Percentiles rank a stretch among this genome's conserved stretches.
Conservation (phyloP, 1,139 yeast species). For the Taphrina wiesneri region DNA sequence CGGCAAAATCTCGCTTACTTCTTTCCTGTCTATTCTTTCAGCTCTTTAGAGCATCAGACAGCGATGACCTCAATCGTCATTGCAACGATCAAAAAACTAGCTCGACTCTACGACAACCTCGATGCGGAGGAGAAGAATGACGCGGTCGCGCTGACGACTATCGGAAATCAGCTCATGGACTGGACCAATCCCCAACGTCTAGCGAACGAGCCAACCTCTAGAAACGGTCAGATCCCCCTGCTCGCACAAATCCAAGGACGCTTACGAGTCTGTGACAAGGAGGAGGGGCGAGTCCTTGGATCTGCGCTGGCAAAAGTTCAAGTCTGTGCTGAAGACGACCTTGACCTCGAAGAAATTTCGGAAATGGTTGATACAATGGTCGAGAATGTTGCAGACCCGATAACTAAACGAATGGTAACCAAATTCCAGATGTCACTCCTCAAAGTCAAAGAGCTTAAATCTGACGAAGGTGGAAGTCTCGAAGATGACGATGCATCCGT, state of each 20-base stretch:
- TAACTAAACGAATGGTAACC: conserved; percentile 20
- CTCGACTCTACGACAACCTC: conserved; percentile 49
- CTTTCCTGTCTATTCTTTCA: conserved; percentile 83
- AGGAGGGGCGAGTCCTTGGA: conserved; percentile 59
- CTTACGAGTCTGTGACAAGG: conserved; percentile 55
- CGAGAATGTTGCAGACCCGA: conserved; percentile 31
- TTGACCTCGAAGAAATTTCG: conserved; percentile 40
- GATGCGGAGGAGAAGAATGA: conserved; percentile 46
- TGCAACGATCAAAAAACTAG: conserved; percentile 65
- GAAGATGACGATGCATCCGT: background rate
- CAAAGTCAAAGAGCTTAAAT: background rate
- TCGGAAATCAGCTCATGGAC: conserved; percentile 71
- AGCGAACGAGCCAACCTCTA: conserved; percentile 46
- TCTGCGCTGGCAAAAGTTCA: conserved; percentile 56
- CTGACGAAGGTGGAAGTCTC: background rate
- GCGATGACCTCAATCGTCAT: conserved; percentile 65
- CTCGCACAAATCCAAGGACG: conserved; percentile 52
- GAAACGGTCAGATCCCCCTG: conserved; percentile 58
- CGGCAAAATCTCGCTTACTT: conserved; percentile 84
- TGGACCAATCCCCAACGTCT: conserved; percentile 84
- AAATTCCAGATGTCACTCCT: conserved; percentile 15
- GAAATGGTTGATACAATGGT: conserved; percentile 33
- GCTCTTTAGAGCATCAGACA: conserved; percentile 72
- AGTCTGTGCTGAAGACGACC: conserved; percentile 39
- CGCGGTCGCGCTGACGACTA: conserved; percentile 56